phyloP scores from a whole-genome alignment of 1,139 yeast genomes.

The Pichia sp. region DNA sequence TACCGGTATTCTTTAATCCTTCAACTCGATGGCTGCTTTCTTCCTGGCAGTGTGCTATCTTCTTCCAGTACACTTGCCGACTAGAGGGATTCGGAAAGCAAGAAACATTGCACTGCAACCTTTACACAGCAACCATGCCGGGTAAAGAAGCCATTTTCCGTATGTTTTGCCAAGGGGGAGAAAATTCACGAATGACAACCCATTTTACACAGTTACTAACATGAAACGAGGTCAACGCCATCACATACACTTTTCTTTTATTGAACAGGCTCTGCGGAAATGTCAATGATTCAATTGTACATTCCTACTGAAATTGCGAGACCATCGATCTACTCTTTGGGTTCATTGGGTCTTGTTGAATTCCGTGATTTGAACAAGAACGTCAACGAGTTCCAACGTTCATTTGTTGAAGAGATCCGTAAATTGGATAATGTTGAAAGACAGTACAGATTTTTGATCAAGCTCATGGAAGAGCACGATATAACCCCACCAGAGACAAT shows the following conservation, averaged over 20 bases:
- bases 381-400: slow-evolving; percentile 64
- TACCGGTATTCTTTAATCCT: too few relatives aligned
- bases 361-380: slow-evolving; percentile 64
- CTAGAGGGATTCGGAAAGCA: too few relatives aligned
- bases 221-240: not conserved
- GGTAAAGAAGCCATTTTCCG: slow-evolving; percentile 26
- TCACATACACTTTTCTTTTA: not conserved
- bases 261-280: slow-evolving; percentile 54
- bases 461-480: slow-evolving; percentile 38
- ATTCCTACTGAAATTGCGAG: slow-evolving; percentile 67
- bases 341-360: slow-evolving; percentile 57
- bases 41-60: too few relatives aligned
- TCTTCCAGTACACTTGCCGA: too few relatives aligned
- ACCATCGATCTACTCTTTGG: slow-evolving; percentile 57
- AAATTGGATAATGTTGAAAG: slow-evolving; percentile 63
- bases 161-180: too few relatives aligned
- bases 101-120: not conserved
- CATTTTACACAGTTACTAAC: slow-evolving; percentile 1
- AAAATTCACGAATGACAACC: too few relatives aligned
- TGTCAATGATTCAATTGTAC: slow-evolving; percentile 68
- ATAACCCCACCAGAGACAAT: slow-evolving; percentile 40
- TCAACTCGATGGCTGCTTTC: too few relatives aligned
- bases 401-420: slow-evolving; percentile 63
- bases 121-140: slow-evolving; percentile 8
- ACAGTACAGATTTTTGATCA: slow-evolving; percentile 46